Conservation (phyloP, 805 yeast genomes). For the Kuraishia hungarica region DNA sequence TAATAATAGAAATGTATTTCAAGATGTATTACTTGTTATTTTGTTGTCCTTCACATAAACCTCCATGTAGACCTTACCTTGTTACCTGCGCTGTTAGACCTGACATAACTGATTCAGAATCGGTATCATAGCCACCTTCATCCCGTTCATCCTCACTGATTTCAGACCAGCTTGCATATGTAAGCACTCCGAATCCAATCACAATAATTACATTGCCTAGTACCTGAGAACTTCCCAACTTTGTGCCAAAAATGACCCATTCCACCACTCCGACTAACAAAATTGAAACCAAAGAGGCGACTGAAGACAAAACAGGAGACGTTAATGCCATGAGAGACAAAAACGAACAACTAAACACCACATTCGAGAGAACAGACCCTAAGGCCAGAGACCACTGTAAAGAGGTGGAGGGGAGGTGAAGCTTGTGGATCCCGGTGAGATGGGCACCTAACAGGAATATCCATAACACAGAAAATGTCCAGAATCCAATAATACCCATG, state of each 20-base stretch:
- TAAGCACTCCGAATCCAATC: conserved; percentile 58
- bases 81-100: not conserved
- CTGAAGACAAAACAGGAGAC: conserved; percentile 74
- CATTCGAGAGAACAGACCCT: conserved; percentile 52
- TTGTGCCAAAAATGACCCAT: conserved; percentile 56
- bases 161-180: conserved; percentile 59
- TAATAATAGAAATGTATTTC: no score
- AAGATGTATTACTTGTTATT: no score
- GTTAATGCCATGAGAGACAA: conserved; percentile 76
- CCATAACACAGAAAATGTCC: conserved; percentile 43
- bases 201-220: conserved; percentile 65
- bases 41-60: not conserved
- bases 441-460: conserved; percentile 39
- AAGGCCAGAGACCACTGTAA: conserved; percentile 34
- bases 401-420: conserved; percentile 39
- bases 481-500: conserved; percentile 59
- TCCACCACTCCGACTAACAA: conserved; percentile 73
- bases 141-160: conserved; percentile 32
- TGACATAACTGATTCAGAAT: conserved; percentile 18
- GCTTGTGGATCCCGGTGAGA: conserved; percentile 45
- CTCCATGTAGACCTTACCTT: not conserved
- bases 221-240: conserved; percentile 45
- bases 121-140: conserved; percentile 23
- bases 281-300: conserved; percentile 56
- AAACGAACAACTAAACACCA: conserved; percentile 63